Evolutionary conservation across 1,284 basidiomycete species (phyloP), one percentile per base, ranked within the genome.

Genomic region (Cutaneotrichosporon cavernicola): DNA sequence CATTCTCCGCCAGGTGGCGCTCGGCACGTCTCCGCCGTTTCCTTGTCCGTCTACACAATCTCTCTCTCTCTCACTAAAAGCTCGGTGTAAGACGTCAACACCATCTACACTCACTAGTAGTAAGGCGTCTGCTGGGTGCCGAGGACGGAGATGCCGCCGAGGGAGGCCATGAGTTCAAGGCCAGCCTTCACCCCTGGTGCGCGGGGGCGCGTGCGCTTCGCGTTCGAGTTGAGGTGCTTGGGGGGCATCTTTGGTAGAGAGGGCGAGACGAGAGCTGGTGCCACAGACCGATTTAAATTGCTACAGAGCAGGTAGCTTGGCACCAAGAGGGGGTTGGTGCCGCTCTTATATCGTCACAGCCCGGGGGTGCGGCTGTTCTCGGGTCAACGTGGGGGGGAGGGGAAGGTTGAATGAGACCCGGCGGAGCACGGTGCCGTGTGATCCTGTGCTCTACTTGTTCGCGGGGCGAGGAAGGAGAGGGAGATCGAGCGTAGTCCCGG

Each of bases 131-230:
- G 47, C 18, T 56, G 32, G 26, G 58, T 64, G 22, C 62, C 62
- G 34, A 56, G 58, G 26, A 64, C 58, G 31, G 59, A 30, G 30
- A 64, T 64, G 38, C 62, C 62, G 36, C 62, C 62, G 53, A 64
- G 65, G 32, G 46, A 47, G 43, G 47, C 62, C 62, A 64, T 64
- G 53, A 64, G 58, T 21, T 64, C 62, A 16, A 59, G 58, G 58
- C 58, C 62, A 47, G 62, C 62, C 51, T 58, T 59, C 30, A 59
- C 50, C 14, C 51, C 62, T 21, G 62, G 62, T 13, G 56, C 47
- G 18, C 22, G 36, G 49, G 49, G 57, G 50, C 36, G 50, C n/a
- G 36, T 46, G 47, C 51, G 62, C 57, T 63, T 58, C 10, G 56
- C 31, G 40, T 49, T 58, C 31, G 49, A 30, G 38, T 57, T 57